Evolutionary conservation across 768 basidiomycete genomes (phyloP), one percentile per base, ranked within the genome.

Genomic region (Podaxis rugospora): DNA sequence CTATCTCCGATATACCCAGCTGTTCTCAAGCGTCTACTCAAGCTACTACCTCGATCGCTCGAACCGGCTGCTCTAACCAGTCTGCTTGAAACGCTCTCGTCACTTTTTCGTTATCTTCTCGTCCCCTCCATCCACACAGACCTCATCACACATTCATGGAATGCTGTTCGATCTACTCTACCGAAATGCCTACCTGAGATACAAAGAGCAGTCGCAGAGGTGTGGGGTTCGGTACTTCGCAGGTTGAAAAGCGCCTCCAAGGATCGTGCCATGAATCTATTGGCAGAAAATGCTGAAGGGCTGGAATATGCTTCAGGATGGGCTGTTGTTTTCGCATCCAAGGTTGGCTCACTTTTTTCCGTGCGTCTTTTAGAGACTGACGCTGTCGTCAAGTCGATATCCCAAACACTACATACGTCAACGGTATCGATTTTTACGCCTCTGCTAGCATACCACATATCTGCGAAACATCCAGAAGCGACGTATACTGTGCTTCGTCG

Each of bases 171-270:
- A 25, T 67, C 70, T 0, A 74, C 80, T 1, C 69, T 93, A 7
- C 80, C 81, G 2, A 80, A 76, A 60, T 92, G 89, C 69, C 74
- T 82, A 58, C 80, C 84, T 0, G 90, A 94, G 61, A 81, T 92
- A 2, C 90, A 90, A 67, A 76, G 89, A 25, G 85, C 89, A 1
- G 80, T 90, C 9, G 89, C 92, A 0, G 93, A 97, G 68, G 92
- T 93, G 3, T 97, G 93, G 95, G 92, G 87, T 0, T 84, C 83
- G 0, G 80, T 89, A 0, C 67, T 96, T 46, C 79, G 95, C 52
- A 81, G 90, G 65, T 73, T 95, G 55, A 91, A 92, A 70, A 73
- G 76, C 1, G 77, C 80, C 11, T 77, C 79, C 6, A 76, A 89
- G 32, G 83, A 82, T 56, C 76, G 78, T 51, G 83, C 86, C 0